Base-by-base conservation (phyloP, 2,329 filamentous ascomycete species). In the Arthrobotrys megalospora region DNA sequence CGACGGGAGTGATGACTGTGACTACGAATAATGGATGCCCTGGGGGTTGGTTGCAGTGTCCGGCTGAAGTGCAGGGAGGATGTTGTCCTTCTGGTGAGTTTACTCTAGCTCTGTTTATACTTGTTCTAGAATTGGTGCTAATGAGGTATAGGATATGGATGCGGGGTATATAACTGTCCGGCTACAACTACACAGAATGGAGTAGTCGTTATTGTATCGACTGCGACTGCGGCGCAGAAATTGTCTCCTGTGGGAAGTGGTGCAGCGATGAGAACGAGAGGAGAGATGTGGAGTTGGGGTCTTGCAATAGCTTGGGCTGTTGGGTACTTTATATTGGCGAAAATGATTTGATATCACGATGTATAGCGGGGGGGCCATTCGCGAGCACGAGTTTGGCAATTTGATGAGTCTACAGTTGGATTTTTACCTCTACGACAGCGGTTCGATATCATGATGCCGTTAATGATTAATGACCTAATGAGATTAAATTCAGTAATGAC, bases 71-170 rank as follows among this genome's bases (percentile, higher is more conserved):
- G 6, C 55, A 62, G 11, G 60, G 73, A 12, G 73, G 73, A 3
- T 77, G 73, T 14, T 77, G 73, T 67, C 73, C 73, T 21, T 66
- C 73, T n/a, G 66, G 73, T 77, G 24, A 24, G 73, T 77, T 65
- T 63, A 14, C 16, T 41, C 36, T n/a, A 7, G 6, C 16, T 41
- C 36, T n/a, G 7, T 21, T 24, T 28, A 19, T 47, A 21, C 32
- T 38, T 19, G 10, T 53, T 50, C 47, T 36, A n/a, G 14, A 14
- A 24, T 14, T 6, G 5, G 36, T 58, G 16, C 11, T 28, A 19
- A 58, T 43, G 6, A 6, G 28, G 6, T 16, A 45, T 53, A 77
- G 73, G 60, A 12, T 77, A 77, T 53, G 73, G 60, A 38, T 77
- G 73, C 34, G 73, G 66, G 5, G 34, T 71, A 32, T 77, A 66